These are phyloP conservation scores for Alternaria brassicae DNA, from an alignment of 2,329 filamentous ascomycete species.

Conservation along the genomic window DNA sequence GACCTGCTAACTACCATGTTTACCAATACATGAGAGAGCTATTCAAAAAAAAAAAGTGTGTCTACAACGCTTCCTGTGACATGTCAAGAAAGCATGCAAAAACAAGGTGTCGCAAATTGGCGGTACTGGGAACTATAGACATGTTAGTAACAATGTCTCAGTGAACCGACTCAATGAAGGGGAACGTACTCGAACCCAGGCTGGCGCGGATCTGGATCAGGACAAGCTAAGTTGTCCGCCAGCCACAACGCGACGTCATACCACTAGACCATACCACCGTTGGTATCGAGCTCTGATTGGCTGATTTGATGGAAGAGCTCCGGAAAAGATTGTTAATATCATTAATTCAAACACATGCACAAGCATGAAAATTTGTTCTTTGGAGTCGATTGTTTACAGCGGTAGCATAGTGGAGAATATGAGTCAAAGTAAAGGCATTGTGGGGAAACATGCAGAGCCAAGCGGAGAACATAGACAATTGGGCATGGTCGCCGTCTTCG, in stretches of 20 bases:
- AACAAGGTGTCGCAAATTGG: conserved; percentile 24
- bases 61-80: background rate
- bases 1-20: no score
- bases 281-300: conserved; percentile 13
- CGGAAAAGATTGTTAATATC: no score
- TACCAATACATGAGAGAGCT: no score
- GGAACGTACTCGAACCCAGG: conserved; percentile 37
- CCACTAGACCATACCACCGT: conserved; percentile 27
- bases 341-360: no score
- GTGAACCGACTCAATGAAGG: conserved; percentile 3
- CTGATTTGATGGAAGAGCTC: background rate
- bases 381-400: background rate
- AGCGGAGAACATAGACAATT: background rate
- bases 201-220: conserved; percentile 36
- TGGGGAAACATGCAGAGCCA: background rate
- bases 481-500: background rate
- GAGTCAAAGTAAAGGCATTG: conserved; percentile 1
- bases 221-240: conserved; percentile 25
- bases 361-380: background rate
- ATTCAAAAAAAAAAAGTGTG: background rate
- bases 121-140: conserved; percentile 37
- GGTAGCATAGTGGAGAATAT: background rate
- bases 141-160: conserved; percentile 24
- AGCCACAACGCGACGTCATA: conserved; percentile 44
- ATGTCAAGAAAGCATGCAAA: background rate